Evolutionary conservation across 768 basidiomycete genomes (phyloP).

Genomic region (Trametopsis cervina): DNA sequence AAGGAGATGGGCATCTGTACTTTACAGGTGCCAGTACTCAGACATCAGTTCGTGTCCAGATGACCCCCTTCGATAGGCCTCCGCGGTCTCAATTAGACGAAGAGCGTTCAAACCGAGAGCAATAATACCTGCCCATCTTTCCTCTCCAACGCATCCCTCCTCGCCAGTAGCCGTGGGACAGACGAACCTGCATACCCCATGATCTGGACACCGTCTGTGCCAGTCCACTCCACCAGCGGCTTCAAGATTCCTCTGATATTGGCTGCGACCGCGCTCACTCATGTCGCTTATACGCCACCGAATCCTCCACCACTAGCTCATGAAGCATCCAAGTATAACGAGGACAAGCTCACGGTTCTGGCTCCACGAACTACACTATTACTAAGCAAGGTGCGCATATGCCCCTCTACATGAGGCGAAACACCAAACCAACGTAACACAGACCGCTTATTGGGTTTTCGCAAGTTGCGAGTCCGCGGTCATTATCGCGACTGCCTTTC

Average conservation of each 20-base stretch:
- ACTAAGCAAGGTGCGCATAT: background rate
- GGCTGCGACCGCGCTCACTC: background rate
- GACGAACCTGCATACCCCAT: no score
- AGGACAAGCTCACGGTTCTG: background rate
- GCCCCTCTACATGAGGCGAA: background rate
- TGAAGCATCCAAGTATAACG: background rate
- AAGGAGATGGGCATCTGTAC: no score
- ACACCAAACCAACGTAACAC: background rate
- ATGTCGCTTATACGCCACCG: background rate
- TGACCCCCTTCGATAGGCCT: no score
- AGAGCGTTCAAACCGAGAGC: no score
- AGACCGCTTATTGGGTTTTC: background rate
- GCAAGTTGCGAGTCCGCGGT: slow-evolving; percentile 1
- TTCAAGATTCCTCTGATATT: background rate
- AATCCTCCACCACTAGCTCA: background rate
- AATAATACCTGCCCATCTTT: no score
- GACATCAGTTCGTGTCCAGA: no score
- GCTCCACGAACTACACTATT: background rate
- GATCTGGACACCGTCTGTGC: background rate
- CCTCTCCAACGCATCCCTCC: no score
- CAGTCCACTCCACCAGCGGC: background rate
- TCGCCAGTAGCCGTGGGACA: no score
- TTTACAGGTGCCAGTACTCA: no score
- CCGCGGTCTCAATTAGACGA: no score
- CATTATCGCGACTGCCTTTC: background rate